Evolutionary conservation across 305 asterid genomes (phyloP).

Genomic region (Coffea humblotiana): DNA sequence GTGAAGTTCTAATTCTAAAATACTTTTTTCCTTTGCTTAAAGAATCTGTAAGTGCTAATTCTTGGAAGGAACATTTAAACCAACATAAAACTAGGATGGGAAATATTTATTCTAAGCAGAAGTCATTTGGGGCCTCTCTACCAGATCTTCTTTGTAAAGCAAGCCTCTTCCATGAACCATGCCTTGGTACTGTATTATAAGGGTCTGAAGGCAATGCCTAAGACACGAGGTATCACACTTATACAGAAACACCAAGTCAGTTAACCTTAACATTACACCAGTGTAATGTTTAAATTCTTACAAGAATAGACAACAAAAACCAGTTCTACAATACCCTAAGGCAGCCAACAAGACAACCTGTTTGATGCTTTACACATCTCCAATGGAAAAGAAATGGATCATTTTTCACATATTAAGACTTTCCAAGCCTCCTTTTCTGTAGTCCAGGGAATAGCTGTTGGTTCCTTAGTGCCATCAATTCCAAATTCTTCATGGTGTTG

Average conservation of each 20-base stretch:
- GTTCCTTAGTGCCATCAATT: conserved; percentile 42
- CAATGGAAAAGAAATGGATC: conserved; percentile 47
- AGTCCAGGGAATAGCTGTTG: conserved; percentile 25
- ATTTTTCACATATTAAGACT: conserved; percentile 33
- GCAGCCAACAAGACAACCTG: conserved; percentile 45
- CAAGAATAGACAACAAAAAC: conserved; percentile 33
- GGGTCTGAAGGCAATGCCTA: conserved; percentile 38
- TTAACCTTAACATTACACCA: conserved; percentile 36
- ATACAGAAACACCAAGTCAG: conserved; percentile 36
- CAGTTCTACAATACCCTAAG: conserved; percentile 46
- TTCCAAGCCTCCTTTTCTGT: conserved; percentile 39
- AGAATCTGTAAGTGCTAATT: conserved; percentile 5
- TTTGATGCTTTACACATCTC: conserved; percentile 46
- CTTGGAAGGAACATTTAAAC: conserved; percentile 1
- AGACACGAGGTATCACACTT: conserved; percentile 31
- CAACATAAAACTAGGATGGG: conserved; percentile 9
- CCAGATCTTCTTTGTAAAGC: conserved; percentile 32
- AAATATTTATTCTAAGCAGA: conserved; percentile 18
- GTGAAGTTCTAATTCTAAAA: not conserved
- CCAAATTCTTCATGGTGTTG: conserved; percentile 39
- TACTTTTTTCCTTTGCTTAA: not conserved
- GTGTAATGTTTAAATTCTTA: conserved; percentile 46
- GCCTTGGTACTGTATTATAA: conserved; percentile 37
- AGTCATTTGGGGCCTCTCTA: conserved; percentile 34
- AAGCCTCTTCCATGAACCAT: conserved; percentile 38